These are phyloP conservation scores for Cadophora sp. DNA, from an alignment of 2,329 filamentous ascomycete species.

Conservation along the genomic window DNA sequence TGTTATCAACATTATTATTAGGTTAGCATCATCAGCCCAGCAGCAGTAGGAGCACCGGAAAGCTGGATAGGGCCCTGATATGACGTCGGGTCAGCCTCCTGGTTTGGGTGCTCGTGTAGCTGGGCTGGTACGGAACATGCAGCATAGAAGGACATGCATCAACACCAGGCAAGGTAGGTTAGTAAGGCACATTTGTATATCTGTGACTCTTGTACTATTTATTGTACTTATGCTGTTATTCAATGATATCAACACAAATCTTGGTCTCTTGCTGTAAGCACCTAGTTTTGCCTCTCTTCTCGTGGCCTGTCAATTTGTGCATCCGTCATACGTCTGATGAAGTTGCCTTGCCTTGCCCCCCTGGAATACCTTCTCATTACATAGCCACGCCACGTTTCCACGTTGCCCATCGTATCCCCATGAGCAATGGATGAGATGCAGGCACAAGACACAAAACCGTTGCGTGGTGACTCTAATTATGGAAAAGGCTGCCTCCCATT, in stretches of 20 bases:
- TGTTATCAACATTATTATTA: neutral
- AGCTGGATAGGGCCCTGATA: neutral
- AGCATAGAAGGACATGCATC: neutral
- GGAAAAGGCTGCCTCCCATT: conserved; percentile 10
- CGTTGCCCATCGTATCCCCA: conserved; percentile 17
- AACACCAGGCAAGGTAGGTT: neutral
- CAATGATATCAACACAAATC: too few relatives aligned
- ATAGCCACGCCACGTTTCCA: conserved; percentile 23
- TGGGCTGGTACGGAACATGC: conserved; percentile 8
- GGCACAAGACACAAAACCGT: conserved; percentile 22
- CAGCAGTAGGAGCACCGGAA: neutral
- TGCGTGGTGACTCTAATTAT: conserved; percentile 26
- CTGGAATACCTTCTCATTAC: neutral
- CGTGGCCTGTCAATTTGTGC: neutral
- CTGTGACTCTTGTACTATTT: neutral
- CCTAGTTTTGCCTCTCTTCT: neutral
- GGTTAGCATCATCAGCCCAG: neutral
- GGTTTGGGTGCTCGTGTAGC: conserved; percentile 7
- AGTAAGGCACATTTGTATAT: neutral
- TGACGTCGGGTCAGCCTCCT: neutral
- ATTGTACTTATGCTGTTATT: neutral
- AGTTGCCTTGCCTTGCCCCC: neutral
- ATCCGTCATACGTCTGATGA: neutral
- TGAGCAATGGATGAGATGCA: conserved; percentile 9
- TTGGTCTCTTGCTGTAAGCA: too few relatives aligned